Evolutionary conservation across 2,329 filamentous ascomycete genomes (phyloP).

Genomic region (Colletotrichum australisinense): DNA sequence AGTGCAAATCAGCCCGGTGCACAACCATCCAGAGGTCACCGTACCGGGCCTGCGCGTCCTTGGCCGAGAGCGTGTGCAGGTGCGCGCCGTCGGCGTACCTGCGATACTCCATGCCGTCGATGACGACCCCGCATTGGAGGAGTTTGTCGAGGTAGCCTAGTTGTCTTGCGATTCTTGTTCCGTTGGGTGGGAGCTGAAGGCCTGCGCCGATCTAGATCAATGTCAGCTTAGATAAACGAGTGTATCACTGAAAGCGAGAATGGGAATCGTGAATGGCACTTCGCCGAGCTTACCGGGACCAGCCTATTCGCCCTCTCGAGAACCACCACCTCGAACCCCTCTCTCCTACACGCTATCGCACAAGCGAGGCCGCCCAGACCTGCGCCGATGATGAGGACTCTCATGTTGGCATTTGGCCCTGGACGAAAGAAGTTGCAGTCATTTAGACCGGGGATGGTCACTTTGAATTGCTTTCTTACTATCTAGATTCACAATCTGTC

Average conservation of each 20-base stretch:
- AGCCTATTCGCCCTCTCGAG: slow-evolving; percentile 27
- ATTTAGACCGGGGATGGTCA: too few species aligned
- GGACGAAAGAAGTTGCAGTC: too few species aligned
- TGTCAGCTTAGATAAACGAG: too few species aligned
- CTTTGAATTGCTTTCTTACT: too few species aligned
- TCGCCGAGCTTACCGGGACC: slow-evolving; percentile 4
- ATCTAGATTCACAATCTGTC: not conserved
- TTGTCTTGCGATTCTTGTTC: slow-evolving; percentile 15
- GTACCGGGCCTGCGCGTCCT: not conserved
- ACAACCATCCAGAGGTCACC: slow-evolving; percentile 24
- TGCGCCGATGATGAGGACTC: slow-evolving; percentile 27
- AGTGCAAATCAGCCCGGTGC: slow-evolving; percentile 25
- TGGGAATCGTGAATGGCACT: too few species aligned
- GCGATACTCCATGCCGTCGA: slow-evolving; percentile 14
- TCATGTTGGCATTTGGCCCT: not conserved
- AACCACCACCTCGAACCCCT: slow-evolving; percentile 31
- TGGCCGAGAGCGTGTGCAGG: not conserved
- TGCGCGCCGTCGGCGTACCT: slow-evolving; percentile 9
- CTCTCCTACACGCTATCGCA: slow-evolving; percentile 23
- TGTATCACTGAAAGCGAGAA: too few species aligned
- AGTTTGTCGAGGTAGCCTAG: slow-evolving; percentile 20
- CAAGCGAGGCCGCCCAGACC: slow-evolving; percentile 31
- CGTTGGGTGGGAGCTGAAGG: slow-evolving; percentile 30
- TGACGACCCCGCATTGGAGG: not conserved
- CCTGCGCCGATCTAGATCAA: slow-evolving; percentile 23